Conservation (phyloP, 352 stramenopile species). For the Phytophthora pistaciae region DNA sequence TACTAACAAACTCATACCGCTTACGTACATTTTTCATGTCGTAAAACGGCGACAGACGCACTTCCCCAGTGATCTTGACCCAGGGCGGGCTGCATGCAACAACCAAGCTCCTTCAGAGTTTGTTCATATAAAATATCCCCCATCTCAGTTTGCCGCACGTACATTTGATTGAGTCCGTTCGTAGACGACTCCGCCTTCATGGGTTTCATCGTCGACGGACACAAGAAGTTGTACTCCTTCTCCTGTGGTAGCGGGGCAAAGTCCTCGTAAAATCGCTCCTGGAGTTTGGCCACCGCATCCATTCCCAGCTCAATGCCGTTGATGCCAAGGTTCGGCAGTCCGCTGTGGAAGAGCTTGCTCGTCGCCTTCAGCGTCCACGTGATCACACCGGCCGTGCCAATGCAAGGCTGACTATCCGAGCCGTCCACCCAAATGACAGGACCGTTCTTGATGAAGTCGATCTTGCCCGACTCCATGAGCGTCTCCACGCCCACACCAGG, state of each 20-base stretch:
- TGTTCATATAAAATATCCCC: neutral
- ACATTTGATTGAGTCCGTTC: conserved; percentile 82
- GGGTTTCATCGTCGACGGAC: conserved; percentile 82
- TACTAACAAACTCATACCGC: neutral
- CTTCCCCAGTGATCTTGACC: conserved; percentile 91
- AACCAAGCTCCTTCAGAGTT: too few relatives aligned
- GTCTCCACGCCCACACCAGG: conserved; percentile 86
- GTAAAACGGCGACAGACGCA: conserved; percentile 94
- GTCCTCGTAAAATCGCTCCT: conserved; percentile 91
- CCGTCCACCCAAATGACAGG: conserved; percentile 93
- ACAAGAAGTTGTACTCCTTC: conserved; percentile 90
- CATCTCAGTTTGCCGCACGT: conserved; percentile 48
- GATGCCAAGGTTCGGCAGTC: conserved; percentile 88
- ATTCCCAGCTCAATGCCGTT: conserved; percentile 90
- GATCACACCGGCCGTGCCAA: conserved; percentile 87
- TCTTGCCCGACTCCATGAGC: conserved; percentile 85
- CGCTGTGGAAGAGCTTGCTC: conserved; percentile 93
- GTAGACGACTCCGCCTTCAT: conserved; percentile 74
- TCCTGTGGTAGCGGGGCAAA: conserved; percentile 85
- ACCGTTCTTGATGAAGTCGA: conserved; percentile 93
- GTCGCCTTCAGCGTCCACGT: conserved; percentile 91
- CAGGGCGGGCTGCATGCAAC: conserved; percentile 73
- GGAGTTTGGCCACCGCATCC: conserved; percentile 84
- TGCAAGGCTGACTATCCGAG: conserved; percentile 91
- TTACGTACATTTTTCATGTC: conserved; percentile 82